Conservation (phyloP, 345 rosid species). For the Clarkia xantiana region DNA sequence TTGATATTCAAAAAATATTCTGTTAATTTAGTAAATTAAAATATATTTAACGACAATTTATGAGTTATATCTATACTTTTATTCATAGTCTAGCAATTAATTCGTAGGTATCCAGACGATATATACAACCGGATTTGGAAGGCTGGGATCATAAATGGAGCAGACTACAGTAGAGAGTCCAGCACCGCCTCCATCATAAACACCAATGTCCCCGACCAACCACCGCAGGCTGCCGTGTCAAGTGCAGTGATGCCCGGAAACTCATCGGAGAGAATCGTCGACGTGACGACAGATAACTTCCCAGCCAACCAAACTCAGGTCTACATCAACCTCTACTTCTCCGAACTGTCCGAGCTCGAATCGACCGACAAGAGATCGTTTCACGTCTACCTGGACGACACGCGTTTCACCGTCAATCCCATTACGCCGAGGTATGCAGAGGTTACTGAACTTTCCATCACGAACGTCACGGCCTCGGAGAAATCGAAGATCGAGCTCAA, state of each 20-base stretch:
- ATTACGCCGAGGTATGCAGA: conserved; percentile 19
- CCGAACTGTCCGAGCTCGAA: conserved; percentile 25
- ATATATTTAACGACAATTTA: too few species aligned
- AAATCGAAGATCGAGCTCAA: conserved; percentile 18
- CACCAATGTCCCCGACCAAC: not conserved
- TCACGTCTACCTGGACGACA: conserved; percentile 10
- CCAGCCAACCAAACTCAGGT: conserved; percentile 12
- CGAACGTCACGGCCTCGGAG: conserved; percentile 14
- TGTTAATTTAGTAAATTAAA: too few species aligned
- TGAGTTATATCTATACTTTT: too few species aligned
- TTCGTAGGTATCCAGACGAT: conserved; percentile 12
- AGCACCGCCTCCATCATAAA: too few species aligned
- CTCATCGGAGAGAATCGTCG: not conserved
- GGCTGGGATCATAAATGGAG: not conserved
- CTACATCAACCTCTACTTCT: conserved; percentile 27
- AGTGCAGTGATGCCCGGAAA: not conserved
- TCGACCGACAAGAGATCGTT: conserved; percentile 24
- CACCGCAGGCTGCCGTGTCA: not conserved
- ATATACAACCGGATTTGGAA: conserved; percentile 15
- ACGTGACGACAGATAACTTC: conserved; percentile 4
- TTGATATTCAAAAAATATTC: too few species aligned
- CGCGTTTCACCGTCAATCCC: not conserved
- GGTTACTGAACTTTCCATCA: conserved; percentile 6
- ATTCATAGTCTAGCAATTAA: too few species aligned
- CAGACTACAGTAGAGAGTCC: too few species aligned